Evolutionary conservation across 169 alveolate species (phyloP).

Genomic region (Plasmodium vivax): DNA sequence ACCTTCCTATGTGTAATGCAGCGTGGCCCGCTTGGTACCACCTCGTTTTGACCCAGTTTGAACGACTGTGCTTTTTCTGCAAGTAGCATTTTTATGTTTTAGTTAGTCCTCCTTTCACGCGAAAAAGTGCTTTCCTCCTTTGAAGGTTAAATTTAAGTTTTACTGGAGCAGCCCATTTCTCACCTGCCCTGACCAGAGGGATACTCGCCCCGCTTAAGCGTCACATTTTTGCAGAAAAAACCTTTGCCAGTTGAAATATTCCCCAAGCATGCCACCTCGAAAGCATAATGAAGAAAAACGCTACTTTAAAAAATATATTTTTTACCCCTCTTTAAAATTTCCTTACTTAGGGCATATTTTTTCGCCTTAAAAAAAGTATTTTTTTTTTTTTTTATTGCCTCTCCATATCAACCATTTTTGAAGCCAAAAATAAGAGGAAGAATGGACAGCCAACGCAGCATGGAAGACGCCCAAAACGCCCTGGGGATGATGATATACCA

Average conservation of each 20-base stretch:
- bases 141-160: neutral
- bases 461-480: constrained; percentile 74
- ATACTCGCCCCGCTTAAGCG: neutral
- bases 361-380: neutral
- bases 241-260: neutral
- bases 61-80: neutral
- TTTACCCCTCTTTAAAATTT: neutral
- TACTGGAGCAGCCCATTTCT: neutral
- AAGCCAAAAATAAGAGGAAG: neutral
- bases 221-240: neutral
- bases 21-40: neutral
- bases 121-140: neutral
- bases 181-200: neutral
- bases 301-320: neutral
- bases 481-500: constrained; percentile 72
- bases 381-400: neutral
- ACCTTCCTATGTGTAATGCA: neutral
- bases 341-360: neutral
- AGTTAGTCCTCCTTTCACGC: neutral
- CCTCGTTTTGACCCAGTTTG: neutral
- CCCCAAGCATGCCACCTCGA: neutral
- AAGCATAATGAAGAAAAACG: neutral
- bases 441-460: constrained; percentile 35
- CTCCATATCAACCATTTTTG: neutral
- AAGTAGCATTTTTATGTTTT: neutral